Conservation (phyloP, 441 rosid species). For the Melastoma candidum region DNA sequence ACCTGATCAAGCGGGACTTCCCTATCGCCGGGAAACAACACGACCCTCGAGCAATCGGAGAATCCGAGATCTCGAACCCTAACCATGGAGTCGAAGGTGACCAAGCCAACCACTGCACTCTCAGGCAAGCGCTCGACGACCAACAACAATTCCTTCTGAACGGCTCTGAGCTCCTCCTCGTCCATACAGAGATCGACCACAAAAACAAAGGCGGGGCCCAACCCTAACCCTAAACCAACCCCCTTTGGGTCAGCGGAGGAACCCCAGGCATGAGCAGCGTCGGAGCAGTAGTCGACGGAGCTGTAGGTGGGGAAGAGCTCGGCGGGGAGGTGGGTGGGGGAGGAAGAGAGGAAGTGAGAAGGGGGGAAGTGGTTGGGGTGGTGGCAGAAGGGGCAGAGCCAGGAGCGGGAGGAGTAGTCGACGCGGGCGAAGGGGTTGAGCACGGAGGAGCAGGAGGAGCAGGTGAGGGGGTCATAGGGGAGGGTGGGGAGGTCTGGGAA, state of each 20-base stretch:
- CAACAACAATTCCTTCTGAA: conserved; percentile 61
- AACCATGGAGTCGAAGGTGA: conserved; percentile 77
- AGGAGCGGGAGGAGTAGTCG: conserved; percentile 72
- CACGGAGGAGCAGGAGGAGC: conserved; percentile 57
- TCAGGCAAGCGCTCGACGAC: conserved; percentile 79
- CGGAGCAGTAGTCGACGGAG: conserved; percentile 50
- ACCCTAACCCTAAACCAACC: conserved; percentile 15
- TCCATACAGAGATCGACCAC: conserved; percentile 62
- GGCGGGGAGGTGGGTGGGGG: conserved; percentile 78
- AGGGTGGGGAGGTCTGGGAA: conserved; percentile 77
- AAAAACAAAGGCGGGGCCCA: conserved; percentile 80
- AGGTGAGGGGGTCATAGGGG: conserved; percentile 66
- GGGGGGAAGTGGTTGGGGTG: conserved; percentile 56
- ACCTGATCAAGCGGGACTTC: conserved; percentile 71
- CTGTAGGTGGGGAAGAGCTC: conserved; percentile 92
- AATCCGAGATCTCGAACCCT: conserved; percentile 72
- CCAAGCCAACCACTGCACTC: conserved; percentile 52
- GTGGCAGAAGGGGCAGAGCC: conserved; percentile 78
- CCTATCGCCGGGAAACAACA: conserved; percentile 65
- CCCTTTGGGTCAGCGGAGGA: conserved; percentile 5
- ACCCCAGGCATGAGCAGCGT: not conserved
- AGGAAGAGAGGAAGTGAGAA: conserved; percentile 48
- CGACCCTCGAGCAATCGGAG: conserved; percentile 54
- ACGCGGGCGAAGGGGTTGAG: conserved; percentile 83
- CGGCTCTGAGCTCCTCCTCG: conserved; percentile 56